Conservation (phyloP, 768 basidiomycete genomes). For the Mycena filopes region DNA sequence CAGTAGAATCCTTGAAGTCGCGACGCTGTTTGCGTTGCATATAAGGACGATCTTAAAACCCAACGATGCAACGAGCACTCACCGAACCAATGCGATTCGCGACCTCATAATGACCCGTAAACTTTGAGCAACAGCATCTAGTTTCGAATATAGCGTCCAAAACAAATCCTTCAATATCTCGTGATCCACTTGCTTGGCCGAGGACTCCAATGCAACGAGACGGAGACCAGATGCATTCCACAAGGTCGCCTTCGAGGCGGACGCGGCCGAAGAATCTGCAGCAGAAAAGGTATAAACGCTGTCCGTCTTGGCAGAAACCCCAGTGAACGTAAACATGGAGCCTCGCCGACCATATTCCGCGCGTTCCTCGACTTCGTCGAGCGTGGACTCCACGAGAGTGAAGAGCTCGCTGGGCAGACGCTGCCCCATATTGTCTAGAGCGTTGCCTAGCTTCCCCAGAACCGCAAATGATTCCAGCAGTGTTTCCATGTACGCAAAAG, state of each 20-base stretch:
- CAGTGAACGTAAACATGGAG: conserved; percentile 48
- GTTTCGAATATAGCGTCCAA: conserved; percentile 96
- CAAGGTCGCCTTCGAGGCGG: conserved; percentile 40
- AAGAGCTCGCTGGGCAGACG: conserved; percentile 87
- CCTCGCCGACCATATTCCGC: conserved; percentile 78
- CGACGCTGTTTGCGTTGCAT: conserved; percentile 68
- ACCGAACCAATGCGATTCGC: conserved; percentile 92
- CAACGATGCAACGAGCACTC: conserved; percentile 51
- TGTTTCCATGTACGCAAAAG: conserved; percentile 92
- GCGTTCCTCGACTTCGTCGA: conserved; percentile 93
- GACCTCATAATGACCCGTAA: conserved; percentile 92
- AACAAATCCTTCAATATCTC: conserved; percentile 92
- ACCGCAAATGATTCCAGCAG: conserved; percentile 93
- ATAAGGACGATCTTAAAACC: not conserved
- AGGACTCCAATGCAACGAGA: conserved; percentile 78
- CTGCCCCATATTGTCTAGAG: conserved; percentile 85
- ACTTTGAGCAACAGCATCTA: conserved; percentile 94
- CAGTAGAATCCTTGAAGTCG: conserved; percentile 90
- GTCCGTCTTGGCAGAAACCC: conserved; percentile 54
- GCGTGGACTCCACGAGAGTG: conserved; percentile 82
- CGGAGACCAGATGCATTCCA: conserved; percentile 68
- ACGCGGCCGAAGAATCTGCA: conserved; percentile 41
- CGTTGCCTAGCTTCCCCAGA: conserved; percentile 86
- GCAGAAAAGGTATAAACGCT: conserved; percentile 62
- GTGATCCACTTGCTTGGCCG: conserved; percentile 78